phyloP scores from a whole-genome alignment of 768 basidiomycete species.

The Termitomyces sp. region DNA sequence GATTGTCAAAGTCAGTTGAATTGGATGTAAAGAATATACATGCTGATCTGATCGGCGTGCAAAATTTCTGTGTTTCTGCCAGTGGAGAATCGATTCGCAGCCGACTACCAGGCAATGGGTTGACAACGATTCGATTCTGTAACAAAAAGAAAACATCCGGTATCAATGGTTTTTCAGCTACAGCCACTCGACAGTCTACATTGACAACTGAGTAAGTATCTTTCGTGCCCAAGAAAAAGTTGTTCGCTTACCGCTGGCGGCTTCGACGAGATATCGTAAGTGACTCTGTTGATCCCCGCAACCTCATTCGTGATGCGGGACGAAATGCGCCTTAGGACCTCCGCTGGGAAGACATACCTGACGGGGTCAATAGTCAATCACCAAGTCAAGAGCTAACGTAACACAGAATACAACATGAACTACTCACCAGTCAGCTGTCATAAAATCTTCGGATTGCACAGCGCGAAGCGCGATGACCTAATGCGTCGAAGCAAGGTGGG shows the following conservation, averaged over 20 bases:
- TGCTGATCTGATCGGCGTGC: neutral
- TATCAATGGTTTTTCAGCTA: conserved; percentile 17
- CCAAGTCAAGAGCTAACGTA: conserved; percentile 2
- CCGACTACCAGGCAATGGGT: neutral
- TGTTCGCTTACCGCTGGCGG: conserved; percentile 77
- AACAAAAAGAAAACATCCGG: neutral
- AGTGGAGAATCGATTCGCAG: neutral
- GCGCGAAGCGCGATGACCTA: conserved; percentile 93
- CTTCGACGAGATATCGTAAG: conserved; percentile 96
- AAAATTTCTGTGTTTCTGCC: neutral
- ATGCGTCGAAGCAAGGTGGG: conserved; percentile 3
- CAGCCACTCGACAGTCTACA: conserved; percentile 49
- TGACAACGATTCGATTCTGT: neutral
- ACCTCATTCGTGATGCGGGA: conserved; percentile 98
- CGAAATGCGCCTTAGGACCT: conserved; percentile 86
- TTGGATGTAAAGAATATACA: conserved; percentile 5
- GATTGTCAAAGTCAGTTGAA: conserved; percentile 8
- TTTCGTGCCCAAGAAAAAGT: conserved; percentile 1
- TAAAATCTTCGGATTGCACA: conserved; percentile 98
- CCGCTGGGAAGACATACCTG: conserved; percentile 95
- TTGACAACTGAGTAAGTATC: conserved; percentile 1
- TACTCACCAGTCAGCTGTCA: conserved; percentile 96
- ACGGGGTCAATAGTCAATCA: conserved; percentile 18
- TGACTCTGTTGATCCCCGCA: conserved; percentile 91
- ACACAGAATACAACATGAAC: neutral